Evolutionary conservation across 2,329 filamentous ascomycete species (phyloP).

Genomic region (Hymenoscyphus fructigenus): DNA sequence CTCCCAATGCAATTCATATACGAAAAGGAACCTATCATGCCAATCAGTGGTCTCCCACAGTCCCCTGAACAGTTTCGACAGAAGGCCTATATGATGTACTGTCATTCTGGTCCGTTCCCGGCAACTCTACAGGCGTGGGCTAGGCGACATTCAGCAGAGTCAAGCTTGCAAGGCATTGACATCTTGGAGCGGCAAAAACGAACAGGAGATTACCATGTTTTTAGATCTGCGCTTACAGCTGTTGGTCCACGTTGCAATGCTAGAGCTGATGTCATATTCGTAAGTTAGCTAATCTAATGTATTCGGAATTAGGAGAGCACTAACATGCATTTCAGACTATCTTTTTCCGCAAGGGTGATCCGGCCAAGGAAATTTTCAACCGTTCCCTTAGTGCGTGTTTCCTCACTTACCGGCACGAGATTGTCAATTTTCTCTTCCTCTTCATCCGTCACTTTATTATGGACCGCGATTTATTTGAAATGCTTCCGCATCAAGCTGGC

Average conservation of each 20-base stretch:
- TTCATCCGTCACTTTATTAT: constrained; percentile 26
- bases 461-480: constrained; percentile 17
- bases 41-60: not conserved
- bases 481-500: constrained; percentile 15
- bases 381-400: constrained; percentile 28
- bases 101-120: constrained; percentile 26
- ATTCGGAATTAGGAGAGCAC: not conserved
- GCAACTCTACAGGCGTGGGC: constrained; percentile 24
- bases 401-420: constrained; percentile 6
- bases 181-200: constrained; percentile 15
- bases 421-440: constrained; percentile 28
- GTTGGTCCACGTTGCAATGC: constrained; percentile 14
- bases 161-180: constrained; percentile 10
- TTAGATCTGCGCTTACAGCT: constrained; percentile 23
- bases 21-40: constrained; percentile 15
- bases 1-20: constrained; percentile 12
- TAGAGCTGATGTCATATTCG: constrained; percentile 28
- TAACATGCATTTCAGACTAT: constrained; percentile 22
- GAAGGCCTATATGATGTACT: constrained; percentile 29
- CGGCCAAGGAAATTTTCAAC: constrained; percentile 18
- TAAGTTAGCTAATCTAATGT: constrained; percentile 14
- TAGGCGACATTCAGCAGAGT: constrained; percentile 12
- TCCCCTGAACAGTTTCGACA: constrained; percentile 28
- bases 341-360: constrained; percentile 17
- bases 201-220: constrained; percentile 32